Evolutionary conservation across 2,329 filamentous ascomycete species (phyloP).

Genomic region (Colletotrichum nymphaeae): DNA sequence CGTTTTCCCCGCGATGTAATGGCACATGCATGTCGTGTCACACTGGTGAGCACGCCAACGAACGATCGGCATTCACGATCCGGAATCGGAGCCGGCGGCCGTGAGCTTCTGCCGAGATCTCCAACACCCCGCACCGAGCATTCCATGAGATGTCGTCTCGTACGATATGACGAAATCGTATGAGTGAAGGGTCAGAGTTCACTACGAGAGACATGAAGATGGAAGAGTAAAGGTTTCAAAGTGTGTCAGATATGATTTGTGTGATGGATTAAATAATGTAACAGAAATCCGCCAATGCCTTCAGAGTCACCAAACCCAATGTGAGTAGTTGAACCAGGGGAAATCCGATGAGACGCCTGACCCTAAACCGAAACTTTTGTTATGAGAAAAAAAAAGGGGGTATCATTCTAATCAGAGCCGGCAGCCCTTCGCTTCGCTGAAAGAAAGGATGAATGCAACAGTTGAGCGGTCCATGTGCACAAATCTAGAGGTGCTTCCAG

Average conservation of each 20-base stretch:
- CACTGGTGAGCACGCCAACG: slow-evolving; percentile 1
- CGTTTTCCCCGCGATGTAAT: not conserved
- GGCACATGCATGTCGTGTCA: slow-evolving; percentile 10
- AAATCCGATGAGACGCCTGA: not conserved
- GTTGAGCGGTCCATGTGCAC: not conserved
- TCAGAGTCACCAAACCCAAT: not conserved
- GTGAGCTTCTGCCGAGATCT: not conserved
- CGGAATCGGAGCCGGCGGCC: not conserved
- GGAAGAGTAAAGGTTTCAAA: too few relatives aligned
- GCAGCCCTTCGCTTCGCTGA: slow-evolving; percentile 6
- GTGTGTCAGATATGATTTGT: not conserved
- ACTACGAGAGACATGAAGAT: too few relatives aligned
- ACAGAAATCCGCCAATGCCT: not conserved
- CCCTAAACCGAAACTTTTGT: slow-evolving; percentile 8
- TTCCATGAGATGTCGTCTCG: not conserved
- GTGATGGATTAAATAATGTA: not conserved
- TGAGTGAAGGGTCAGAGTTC: not conserved
- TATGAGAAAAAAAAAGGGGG: slow-evolving; percentile 9
- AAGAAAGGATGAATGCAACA: slow-evolving; percentile 2
- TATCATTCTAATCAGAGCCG: slow-evolving; percentile 34
- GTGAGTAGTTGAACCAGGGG: not conserved
- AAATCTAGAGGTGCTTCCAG: slow-evolving; percentile 33
- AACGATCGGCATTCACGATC: not conserved
- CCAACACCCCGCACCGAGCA: slow-evolving; percentile 1
- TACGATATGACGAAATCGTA: not conserved